Base-by-base conservation (phyloP, 2,329 filamentous ascomycete species). In the Endothia cerciana region DNA sequence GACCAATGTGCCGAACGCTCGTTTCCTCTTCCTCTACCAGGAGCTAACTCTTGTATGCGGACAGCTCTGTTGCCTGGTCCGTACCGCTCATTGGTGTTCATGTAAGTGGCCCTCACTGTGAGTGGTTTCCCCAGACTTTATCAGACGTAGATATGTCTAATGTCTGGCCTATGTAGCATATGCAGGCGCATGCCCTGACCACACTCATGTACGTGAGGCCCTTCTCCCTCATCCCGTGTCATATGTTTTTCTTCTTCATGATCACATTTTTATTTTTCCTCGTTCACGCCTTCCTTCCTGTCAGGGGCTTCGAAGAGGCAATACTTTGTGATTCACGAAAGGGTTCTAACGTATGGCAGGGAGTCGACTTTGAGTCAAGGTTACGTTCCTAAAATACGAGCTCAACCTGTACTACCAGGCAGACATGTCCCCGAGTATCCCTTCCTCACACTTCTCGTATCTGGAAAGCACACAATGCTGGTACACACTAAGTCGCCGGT, bases 101-200 rank as follows among this genome's bases (percentile, higher is more conserved):
- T 76, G 61, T 63, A 49, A 47, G 61, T 58, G n/a, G 13, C n/a
- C 22, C 25, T 15, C 5, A 5, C 13, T 30, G 7, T 28, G 40
- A 30, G 11, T 7, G 51, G 17, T n/a, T n/a, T 8, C 5, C 6
- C 2, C 7, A 36, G 8, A 15, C 30, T 55, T n/a, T 6, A 36
- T 1, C 33, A 28, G 1, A 17, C 28, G 13, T 30, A 25, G 28
- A 30, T 0, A 19, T 22, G n/a, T 19, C 61, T 63, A 47, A 63
- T 28, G 7, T 19, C 5, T 25, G 28, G 41, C 13, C 36, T 25
- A 8, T 56, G 30, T 19, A 63, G 61, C 95, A 99, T 77, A 98
- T 99, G 95, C 94, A 97, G 76, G 95, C 94, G 13, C 95, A 99
- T 77, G 91, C 95, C 22, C 80, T 99, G 69, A 98, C 95, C 22